These are phyloP conservation scores for Dictyostelium gargantuum DNA, from an alignment of 208 protist genomes.

Conservation along the genomic window DNA sequence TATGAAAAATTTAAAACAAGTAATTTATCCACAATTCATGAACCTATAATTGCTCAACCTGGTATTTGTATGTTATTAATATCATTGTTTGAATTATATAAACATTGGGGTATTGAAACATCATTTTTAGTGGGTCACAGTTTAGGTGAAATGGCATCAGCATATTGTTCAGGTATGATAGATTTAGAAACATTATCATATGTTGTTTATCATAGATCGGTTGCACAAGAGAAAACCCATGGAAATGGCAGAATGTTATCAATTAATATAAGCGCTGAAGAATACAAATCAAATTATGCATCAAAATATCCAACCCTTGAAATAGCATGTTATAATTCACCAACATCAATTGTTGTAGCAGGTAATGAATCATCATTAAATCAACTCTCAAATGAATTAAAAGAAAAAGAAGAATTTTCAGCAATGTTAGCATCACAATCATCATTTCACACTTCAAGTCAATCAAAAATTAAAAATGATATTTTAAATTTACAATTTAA, in stretches of 20 bases:
- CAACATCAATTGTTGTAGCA: not conserved
- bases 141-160: not conserved
- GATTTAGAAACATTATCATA: not conserved
- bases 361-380: not conserved
- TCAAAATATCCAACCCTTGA: not conserved
- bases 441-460: not conserved
- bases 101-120: conserved; percentile 6
- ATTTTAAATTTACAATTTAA: not conserved
- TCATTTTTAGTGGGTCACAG: not conserved
- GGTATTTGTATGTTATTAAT: not conserved
- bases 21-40: not conserved
- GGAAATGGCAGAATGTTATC: not conserved
- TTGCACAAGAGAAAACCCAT: not conserved
- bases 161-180: not conserved
- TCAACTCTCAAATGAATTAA: not conserved
- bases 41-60: not conserved
- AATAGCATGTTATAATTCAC: conserved; percentile 28
- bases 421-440: not conserved
- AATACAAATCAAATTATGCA: not conserved
- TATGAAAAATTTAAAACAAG: not conserved
- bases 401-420: not conserved
- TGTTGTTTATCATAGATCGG: not conserved
- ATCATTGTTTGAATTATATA: not conserved
- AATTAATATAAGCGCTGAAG: not conserved
- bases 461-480: not conserved